These are phyloP conservation scores for Kondoa malvinella DNA, from an alignment of 768 basidiomycete genomes.

Conservation along the genomic window DNA sequence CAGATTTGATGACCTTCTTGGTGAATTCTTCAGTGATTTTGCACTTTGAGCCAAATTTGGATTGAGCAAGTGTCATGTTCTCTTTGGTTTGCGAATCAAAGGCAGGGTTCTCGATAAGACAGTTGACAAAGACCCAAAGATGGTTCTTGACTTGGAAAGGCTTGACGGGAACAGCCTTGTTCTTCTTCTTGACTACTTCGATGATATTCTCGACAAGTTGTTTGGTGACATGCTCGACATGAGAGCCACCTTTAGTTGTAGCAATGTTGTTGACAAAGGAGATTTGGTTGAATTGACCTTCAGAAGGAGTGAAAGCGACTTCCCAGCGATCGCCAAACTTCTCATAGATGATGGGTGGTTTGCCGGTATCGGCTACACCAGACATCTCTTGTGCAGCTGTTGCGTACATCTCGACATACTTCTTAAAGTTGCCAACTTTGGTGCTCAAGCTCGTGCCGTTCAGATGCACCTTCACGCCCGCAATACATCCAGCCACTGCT, in stretches of 20 bases:
- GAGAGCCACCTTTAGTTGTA: conserved; percentile 89
- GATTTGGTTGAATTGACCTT: conserved; percentile 79
- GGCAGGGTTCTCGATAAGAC: conserved; percentile 87
- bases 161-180: conserved; percentile 89
- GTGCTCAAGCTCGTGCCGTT: conserved; percentile 53
- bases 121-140: conserved; percentile 95
- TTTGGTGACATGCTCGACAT: conserved; percentile 68
- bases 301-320: conserved; percentile 81
- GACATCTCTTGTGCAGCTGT: conserved; percentile 48
- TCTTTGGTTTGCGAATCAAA: conserved; percentile 99
- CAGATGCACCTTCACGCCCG: conserved; percentile 77
- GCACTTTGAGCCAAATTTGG: conserved; percentile 78
- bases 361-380: conserved; percentile 44
- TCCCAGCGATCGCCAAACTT: conserved; percentile 72
- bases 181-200: conserved; percentile 78
- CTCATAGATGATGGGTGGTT: conserved; percentile 69
- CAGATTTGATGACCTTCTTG: conserved; percentile 84
- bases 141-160: conserved; percentile 87
- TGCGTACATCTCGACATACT: conserved; percentile 86
- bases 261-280: conserved; percentile 97
- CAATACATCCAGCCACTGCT: conserved; percentile 70
- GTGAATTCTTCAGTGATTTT: conserved; percentile 74
- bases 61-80: conserved; percentile 63
- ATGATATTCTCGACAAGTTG: conserved; percentile 75
- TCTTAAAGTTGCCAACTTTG: conserved; percentile 87